phyloP scores from a whole-genome alignment of 1,284 basidiomycete genomes.

The Cystobasidium sp. region DNA sequence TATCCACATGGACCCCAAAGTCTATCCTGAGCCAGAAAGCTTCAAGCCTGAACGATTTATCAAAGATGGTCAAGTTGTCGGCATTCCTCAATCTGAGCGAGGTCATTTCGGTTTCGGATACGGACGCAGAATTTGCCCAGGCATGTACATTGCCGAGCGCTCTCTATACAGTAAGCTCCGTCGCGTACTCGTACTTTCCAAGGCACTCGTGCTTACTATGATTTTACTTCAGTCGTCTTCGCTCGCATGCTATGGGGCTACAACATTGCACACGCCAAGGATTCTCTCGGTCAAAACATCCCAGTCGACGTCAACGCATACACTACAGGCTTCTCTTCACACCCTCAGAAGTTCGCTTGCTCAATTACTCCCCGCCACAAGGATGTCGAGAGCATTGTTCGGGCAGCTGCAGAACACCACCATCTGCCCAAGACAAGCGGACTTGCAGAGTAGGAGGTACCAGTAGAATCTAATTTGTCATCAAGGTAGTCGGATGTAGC shows the following conservation, averaged over 20 bases:
- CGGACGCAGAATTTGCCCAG: conserved; percentile 41
- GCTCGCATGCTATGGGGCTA: conserved; percentile 45
- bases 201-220: not conserved
- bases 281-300: conserved; percentile 49
- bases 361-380: conserved; percentile 34
- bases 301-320: conserved; percentile 46
- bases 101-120: conserved; percentile 53
- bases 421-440: conserved; percentile 41
- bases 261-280: conserved; percentile 51
- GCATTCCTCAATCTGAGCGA: conserved; percentile 45
- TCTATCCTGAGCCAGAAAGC: conserved; percentile 50
- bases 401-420: conserved; percentile 29
- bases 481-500: too few species aligned
- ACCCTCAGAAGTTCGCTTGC: conserved; percentile 42
- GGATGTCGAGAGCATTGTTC: conserved; percentile 25
- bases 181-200: not conserved
- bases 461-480: too few species aligned
- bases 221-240: conserved; percentile 33
- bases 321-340: conserved; percentile 45
- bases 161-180: conserved; percentile 34
- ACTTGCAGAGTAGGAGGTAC: not conserved
- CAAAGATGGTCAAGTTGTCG: conserved; percentile 45
- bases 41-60: conserved; percentile 51
- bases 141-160: conserved; percentile 44
- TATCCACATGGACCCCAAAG: conserved; percentile 49